phyloP scores from a whole-genome alignment of 2,329 filamentous ascomycete genomes.

The Rutstroemia sydowiana region DNA sequence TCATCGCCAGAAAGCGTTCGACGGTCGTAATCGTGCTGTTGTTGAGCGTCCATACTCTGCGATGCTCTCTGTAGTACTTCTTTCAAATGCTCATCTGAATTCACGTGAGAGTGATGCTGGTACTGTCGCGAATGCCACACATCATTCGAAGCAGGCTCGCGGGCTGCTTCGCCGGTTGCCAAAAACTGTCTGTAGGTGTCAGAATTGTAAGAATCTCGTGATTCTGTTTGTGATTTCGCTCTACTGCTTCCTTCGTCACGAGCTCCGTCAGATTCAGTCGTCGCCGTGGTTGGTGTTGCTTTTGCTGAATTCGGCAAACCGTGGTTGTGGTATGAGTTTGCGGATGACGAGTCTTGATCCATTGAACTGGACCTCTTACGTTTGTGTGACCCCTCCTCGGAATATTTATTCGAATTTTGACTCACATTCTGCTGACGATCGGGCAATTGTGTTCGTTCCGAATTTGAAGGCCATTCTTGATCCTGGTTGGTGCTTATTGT shows the following conservation, averaged over 20 bases:
- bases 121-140: constrained; percentile 26
- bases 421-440: constrained; percentile 14
- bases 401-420: constrained; percentile 19
- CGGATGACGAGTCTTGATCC: constrained; percentile 35
- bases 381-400: constrained; percentile 44
- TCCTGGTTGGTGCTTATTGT: constrained; percentile 27
- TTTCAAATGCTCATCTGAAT: constrained; percentile 42
- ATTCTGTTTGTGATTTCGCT: constrained; percentile 37
- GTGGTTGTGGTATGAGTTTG: constrained; percentile 32
- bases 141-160: constrained; percentile 18
- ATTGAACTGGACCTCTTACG: constrained; percentile 63
- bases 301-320: constrained; percentile 31
- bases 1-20: constrained; percentile 33
- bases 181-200: constrained; percentile 23
- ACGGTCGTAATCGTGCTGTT: constrained; percentile 30
- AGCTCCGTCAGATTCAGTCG: constrained; percentile 30
- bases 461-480: constrained; percentile 28
- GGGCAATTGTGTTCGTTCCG: constrained; percentile 16
- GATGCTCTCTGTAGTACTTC: constrained; percentile 45
- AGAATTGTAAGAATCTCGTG: constrained; percentile 21
- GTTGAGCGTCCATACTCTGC: constrained; percentile 32
- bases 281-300: constrained; percentile 26
- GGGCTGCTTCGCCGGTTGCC: constrained; percentile 19
- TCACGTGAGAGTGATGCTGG: constrained; percentile 38
- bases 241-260: constrained; percentile 31